phyloP scores from a whole-genome alignment of 495 filamentous ascomycete genomes.

The Xylaria acuta region DNA sequence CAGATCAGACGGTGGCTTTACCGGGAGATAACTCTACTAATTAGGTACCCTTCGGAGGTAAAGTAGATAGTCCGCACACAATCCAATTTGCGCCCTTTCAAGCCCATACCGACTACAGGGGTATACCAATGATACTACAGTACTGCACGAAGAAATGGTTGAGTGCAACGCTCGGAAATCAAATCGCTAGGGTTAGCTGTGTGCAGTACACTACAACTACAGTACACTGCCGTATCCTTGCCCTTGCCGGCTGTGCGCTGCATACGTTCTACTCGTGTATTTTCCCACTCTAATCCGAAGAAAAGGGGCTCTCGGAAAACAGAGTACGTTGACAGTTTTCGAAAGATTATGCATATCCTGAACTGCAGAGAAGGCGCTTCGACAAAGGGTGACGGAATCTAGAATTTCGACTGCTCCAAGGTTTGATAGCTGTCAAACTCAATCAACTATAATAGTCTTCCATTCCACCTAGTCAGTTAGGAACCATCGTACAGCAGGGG shows the following conservation, averaged over 20 bases:
- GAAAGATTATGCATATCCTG: neutral
- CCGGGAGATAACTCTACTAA: neutral
- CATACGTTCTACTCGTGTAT: conserved; percentile 4
- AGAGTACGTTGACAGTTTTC: neutral
- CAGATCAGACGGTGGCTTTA: neutral
- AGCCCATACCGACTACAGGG: conserved; percentile 20
- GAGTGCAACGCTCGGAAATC: conserved; percentile 29
- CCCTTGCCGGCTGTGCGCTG: conserved; percentile 20
- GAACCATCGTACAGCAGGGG: neutral
- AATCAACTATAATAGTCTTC: neutral
- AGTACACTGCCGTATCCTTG: neutral
- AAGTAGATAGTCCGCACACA: neutral
- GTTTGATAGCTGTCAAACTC: neutral
- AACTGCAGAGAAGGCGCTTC: neutral
- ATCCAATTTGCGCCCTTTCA: conserved; percentile 8
- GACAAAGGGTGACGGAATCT: neutral
- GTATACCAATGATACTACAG: neutral
- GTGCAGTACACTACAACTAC: conserved; percentile 1
- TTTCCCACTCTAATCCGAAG: neutral
- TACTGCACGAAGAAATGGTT: conserved; percentile 15
- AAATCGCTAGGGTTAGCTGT: conserved; percentile 25
- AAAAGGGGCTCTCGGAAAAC: conserved; percentile 11
- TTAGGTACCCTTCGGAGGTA: neutral
- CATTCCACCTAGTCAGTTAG: neutral
- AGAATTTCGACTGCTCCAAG: neutral